Evolutionary conservation across 805 yeast species (phyloP), one percentile per base, ranked within the genome.

Genomic region (Nakazawaea wyomingensis): DNA sequence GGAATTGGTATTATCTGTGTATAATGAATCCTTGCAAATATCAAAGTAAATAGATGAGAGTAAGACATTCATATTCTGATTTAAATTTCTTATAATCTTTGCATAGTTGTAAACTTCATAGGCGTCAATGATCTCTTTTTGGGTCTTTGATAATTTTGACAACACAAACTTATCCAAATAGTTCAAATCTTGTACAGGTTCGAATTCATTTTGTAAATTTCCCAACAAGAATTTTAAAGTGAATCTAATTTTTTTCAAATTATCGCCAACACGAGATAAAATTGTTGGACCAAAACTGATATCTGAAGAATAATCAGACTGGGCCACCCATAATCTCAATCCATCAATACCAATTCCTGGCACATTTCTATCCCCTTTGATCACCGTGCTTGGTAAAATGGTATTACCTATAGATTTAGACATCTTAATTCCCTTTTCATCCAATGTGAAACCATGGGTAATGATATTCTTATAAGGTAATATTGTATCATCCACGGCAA

Each of bases 401-500:
- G 80, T 80, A 52, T 93, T 93, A 0, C 97, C 96, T 30, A 85
- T 63, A 0, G 96, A 87, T 57, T 93, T 93, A 3, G 97, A 90
- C 98, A 91, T 91, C 55, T 93, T 93, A 44, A 74, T 73, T 14
- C 93, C 91, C 48, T 81, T 76, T 50, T 80, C 87, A 64, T 93
- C 99, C 47, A 93, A 65, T 0, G 86, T 83, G 57, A 93, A 93
- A 0, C 99, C 99, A 61, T 93, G 99, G 0, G 99, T 93, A 21
- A 93, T 73, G 29, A 93, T 75, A 19, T 73, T 70, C 47, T 73
- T 74, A 61, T 76, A 93, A 0, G 99, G 98, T 51, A 62, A 41
- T 9, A 61, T 54, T 5, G 46, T 43, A 4, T 48, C 43, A 3
- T 43, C 47, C 9, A 63, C 54, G 3, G 84, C 85, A 18, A 88